phyloP scores from a whole-genome alignment of 257 asterid species.

The Solanum medicagineum region DNA sequence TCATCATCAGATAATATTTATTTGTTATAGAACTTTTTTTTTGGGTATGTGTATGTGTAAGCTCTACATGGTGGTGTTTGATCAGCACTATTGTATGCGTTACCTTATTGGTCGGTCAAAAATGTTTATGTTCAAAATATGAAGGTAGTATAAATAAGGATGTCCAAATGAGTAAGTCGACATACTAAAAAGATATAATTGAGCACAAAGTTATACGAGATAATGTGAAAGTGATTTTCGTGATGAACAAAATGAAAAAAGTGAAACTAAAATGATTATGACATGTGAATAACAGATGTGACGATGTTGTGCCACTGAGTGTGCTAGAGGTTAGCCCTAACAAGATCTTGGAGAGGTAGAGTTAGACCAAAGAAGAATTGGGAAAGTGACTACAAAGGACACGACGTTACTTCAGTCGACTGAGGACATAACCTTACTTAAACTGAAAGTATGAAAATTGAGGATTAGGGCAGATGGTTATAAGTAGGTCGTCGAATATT shows the following conservation, averaged over 20 bases:
- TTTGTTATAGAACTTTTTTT: background rate
- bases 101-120: background rate
- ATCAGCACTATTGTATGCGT: background rate
- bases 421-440: background rate
- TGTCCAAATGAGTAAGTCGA: background rate
- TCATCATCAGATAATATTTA: background rate
- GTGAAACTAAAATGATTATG: background rate
- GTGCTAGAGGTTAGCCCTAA: background rate
- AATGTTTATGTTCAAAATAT: background rate
- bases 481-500: background rate
- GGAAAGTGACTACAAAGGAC: background rate
- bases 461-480: background rate
- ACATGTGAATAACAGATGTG: background rate
- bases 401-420: rapidly evolving
- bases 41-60: background rate
- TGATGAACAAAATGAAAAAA: background rate
- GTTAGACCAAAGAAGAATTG: background rate
- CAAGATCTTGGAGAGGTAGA: background rate
- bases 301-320: too few relatives aligned
- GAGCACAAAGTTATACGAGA: background rate
- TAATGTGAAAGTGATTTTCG: background rate
- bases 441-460: background rate
- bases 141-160: background rate
- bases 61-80: background rate
- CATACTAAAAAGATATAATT: background rate